Evolutionary conservation across 768 basidiomycete genomes (phyloP).

Genomic region (Termitomyces sp.): DNA sequence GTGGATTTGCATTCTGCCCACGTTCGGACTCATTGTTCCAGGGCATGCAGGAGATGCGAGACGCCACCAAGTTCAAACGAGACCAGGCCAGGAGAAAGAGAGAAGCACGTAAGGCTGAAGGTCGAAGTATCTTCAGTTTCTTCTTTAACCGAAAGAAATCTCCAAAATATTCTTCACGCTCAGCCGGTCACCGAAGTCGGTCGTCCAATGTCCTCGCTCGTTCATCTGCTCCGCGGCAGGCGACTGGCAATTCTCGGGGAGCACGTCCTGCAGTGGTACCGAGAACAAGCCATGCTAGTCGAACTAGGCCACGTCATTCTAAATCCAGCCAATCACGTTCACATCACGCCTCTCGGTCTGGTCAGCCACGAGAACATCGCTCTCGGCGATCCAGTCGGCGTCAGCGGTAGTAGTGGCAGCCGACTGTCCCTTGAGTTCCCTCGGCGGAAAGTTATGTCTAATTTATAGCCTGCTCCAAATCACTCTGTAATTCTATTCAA

Average conservation of each 20-base stretch:
- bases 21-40: constrained; percentile 20
- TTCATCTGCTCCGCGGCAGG: constrained; percentile 12
- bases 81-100: constrained; percentile 5
- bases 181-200: constrained; percentile 9
- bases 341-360: constrained; percentile 1
- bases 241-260: constrained; percentile 8
- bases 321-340: constrained; percentile 1
- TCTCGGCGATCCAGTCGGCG: constrained; percentile 12
- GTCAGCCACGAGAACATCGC: constrained; percentile 2
- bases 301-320: neutral
- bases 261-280: constrained; percentile 3
- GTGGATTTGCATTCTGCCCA: constrained; percentile 24
- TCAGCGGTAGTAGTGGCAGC: constrained; percentile 7
- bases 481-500: neutral
- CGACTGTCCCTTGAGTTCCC: neutral
- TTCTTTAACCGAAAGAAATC: constrained; percentile 19
- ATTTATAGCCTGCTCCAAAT: neutral
- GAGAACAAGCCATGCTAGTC: constrained; percentile 10
- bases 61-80: constrained; percentile 32
- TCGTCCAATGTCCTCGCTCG: constrained; percentile 11
- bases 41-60: constrained; percentile 72
- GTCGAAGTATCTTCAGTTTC: constrained; percentile 21
- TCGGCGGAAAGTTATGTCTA: neutral
- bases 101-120: constrained; percentile 8
- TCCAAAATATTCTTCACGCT: constrained; percentile 12